These are phyloP conservation scores for Gracilaria vermiculophylla DNA, from an alignment of 23 red algal species.

Conservation along the genomic window DNA sequence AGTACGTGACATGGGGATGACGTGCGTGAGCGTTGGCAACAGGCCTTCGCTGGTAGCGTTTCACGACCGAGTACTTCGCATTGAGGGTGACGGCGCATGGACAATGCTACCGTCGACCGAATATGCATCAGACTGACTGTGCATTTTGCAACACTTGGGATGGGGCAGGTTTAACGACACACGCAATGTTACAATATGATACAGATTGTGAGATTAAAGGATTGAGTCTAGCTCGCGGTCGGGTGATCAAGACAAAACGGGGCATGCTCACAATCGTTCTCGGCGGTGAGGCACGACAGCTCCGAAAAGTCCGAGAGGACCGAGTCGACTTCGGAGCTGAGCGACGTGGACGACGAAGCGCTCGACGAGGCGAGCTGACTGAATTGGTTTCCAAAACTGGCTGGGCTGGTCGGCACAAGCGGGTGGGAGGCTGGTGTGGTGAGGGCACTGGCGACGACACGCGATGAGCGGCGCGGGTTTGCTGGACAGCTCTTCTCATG, in stretches of 20 bases:
- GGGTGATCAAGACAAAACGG: no score
- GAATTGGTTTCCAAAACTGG: constrained; percentile 11
- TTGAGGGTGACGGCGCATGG: constrained; percentile 35
- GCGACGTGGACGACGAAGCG: neutral
- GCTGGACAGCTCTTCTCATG: constrained; percentile 47
- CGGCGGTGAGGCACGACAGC: neutral
- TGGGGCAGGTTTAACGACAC: no score
- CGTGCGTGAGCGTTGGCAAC: constrained; percentile 92
- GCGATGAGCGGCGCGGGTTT: constrained; percentile 26
- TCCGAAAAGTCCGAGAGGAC: neutral
- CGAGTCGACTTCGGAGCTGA: neutral
- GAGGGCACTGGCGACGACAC: neutral
- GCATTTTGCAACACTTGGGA: neutral
- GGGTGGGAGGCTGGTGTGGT: neutral
- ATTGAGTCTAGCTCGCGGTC: neutral
- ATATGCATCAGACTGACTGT: neutral
- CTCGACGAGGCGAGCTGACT: neutral
- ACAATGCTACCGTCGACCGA: neutral
- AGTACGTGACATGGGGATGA: constrained; percentile 56
- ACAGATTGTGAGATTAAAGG: neutral
- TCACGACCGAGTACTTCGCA: constrained; percentile 62
- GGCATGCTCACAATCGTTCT: neutral
- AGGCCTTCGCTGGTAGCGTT: constrained; percentile 76
- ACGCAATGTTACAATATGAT: neutral
- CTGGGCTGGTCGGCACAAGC: neutral